Conservation (phyloP, 2,329 filamentous ascomycete species). For the Teratosphaeria epicoccoides region DNA sequence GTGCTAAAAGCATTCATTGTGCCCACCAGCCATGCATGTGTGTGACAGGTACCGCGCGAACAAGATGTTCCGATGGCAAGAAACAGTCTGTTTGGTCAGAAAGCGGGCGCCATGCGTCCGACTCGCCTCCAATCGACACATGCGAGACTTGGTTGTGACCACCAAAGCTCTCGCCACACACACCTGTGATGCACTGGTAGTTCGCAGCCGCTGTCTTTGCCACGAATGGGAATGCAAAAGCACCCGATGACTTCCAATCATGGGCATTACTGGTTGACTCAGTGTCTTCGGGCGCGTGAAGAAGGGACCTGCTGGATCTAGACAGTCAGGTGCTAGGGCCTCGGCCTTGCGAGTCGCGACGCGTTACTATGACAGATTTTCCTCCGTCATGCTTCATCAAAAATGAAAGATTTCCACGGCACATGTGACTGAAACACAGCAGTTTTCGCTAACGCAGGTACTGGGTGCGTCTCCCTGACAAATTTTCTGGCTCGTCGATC, state of each 20-base stretch:
- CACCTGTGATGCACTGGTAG: not conserved
- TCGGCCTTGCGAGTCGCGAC: slow-evolving; percentile 10
- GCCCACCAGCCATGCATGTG: not conserved
- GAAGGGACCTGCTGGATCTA: not conserved
- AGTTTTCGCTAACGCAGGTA: slow-evolving; percentile 10
- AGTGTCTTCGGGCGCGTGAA: not conserved
- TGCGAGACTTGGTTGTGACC: not conserved
- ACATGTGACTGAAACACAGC: slow-evolving; percentile 12
- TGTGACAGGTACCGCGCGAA: not conserved
- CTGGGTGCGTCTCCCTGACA: not conserved
- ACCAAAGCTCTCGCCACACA: not conserved
- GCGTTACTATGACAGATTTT: slow-evolving; percentile 5
- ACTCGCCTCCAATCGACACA: slow-evolving; percentile 9
- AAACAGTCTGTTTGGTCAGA: not conserved
- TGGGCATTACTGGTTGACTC: not conserved
- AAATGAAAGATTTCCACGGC: slow-evolving; percentile 2
- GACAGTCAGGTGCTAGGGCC: not conserved
- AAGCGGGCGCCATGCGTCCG: not conserved
- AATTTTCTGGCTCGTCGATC: slow-evolving; percentile 1
- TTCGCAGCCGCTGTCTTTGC: not conserved
- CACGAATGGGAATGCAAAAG: not conserved
- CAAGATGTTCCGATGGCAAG: not conserved
- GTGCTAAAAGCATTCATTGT: not conserved
- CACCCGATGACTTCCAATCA: not conserved
- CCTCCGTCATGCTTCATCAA: slow-evolving; percentile 1